Evolutionary conservation across 148 eudicot genomes (phyloP), one percentile per base, ranked within the genome.

Genomic region (Talinum fruticosum): DNA sequence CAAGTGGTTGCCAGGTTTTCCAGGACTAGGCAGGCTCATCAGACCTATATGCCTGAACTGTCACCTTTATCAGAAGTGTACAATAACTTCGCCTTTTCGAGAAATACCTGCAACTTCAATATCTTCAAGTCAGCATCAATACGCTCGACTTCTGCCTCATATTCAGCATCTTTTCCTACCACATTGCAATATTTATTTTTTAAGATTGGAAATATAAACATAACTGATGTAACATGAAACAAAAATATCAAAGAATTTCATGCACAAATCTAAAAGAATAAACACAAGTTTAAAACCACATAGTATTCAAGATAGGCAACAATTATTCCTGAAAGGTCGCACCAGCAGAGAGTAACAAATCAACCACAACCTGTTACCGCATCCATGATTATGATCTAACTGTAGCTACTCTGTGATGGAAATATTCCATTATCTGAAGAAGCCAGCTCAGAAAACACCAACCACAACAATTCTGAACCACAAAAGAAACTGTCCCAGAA

Each of bases 121-220:
- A 93, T 91, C 80, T 85, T 93, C 77, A 89, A 76, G 86, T 96
- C 97, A 71, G 99, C 99, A 80, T 96, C 94, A 36, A 93, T 86
- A 71, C 97, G 90, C 80, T 86, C 88, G 71, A 90, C 57, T 75
- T 86, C 89, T 75, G 83, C 74, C 30, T 81, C 88, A 57, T 75
- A 87, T 78, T 82, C 88, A 76, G 78, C 82, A 81, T 75, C 76
- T 81, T 79, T 88, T 71, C 97, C 99, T 93, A 92, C 74, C 65
- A 61, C 54, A 71, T 66, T 62, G 30, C 64, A 73, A 51, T 5
- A 26, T 26, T 2, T 1, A 28, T 10, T 44, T 21, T 16, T 8
- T 71, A 53, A 45, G 13, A 41, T 71, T 29, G 8, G 32, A 19
- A 71, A 16, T 30, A 15, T 4, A 29, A 19, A 23, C 21, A 68